Evolutionary conservation across 75 land plant species (phyloP), one percentile per base, ranked within the genome.

Genomic region (Cunninghamia lanceolata): DNA sequence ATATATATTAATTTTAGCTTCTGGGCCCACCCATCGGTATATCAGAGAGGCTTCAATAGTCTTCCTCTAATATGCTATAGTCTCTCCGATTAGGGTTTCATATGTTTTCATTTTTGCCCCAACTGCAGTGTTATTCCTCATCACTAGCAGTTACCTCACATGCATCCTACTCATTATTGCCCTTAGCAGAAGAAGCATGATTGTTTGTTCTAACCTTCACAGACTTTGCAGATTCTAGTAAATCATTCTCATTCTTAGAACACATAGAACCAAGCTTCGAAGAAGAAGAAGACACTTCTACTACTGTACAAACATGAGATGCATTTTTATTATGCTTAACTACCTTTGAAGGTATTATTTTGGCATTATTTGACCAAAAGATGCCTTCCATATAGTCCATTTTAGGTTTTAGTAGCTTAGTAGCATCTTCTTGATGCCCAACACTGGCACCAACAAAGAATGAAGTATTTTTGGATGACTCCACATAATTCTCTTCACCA

Each of bases 81-180:
- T n/a, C n/a, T n/a, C n/a, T n/a, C n/a, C n/a, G n/a, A n/a, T n/a
- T n/a, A n/a, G n/a, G n/a, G n/a, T n/a, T n/a, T n/a, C n/a, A n/a
- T n/a, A n/a, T n/a, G n/a, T n/a, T n/a, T n/a, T n/a, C n/a, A n/a
- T n/a, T n/a, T n/a, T n/a, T n/a, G n/a, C n/a, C n/a, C n/a, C n/a
- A n/a, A n/a, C n/a, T n/a, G n/a, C n/a, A n/a, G n/a, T n/a, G n/a
- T n/a, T n/a, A n/a, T 39, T 74, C 56, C 70, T 56, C 80, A 45
- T 59, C 30, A 77, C 85, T 84, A 87, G 30, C 35, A 86, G n/a
- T 79, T 16, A 86, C 87, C 39, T 78, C 83, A 78, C 11, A 47
- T 47, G 2, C 15, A 46, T 47, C 46, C 25, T 34, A 30, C 5
- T 17, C 50, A 46, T n/a, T 39, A 76, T 16, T 76, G 13, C 19